Evolutionary conservation across 306 rosid species (phyloP).

Genomic region (Malus sylvestris): DNA sequence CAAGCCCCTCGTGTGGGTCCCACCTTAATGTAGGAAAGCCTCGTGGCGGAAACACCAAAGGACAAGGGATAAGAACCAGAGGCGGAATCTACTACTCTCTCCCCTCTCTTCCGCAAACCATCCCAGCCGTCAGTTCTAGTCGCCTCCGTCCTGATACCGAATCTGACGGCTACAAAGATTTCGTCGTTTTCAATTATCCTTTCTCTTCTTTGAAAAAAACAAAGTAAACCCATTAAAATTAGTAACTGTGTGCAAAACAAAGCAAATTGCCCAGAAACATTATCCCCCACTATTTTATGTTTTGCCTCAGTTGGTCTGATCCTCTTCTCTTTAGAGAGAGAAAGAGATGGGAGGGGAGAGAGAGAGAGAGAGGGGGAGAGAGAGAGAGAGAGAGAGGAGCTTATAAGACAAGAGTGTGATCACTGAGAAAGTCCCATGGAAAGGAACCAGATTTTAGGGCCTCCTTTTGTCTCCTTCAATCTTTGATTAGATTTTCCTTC

Average conservation of each 20-base stretch:
- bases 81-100: background rate
- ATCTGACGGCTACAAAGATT: background rate
- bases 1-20: conserved; percentile 43
- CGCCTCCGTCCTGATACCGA: rapidly evolving
- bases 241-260: conserved; percentile 22
- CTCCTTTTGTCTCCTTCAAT: background rate
- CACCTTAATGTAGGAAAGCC: conserved; percentile 30
- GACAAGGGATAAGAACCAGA: conserved; percentile 44
- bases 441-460: conserved; percentile 23
- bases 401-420: conserved; percentile 19
- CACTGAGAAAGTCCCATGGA: conserved; percentile 32
- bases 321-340: background rate
- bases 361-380: background rate
- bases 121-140: background rate
- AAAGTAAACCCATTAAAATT: background rate
- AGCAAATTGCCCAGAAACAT: conserved; percentile 31
- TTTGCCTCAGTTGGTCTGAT: conserved; percentile 26
- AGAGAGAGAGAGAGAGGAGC: conserved; percentile 21
- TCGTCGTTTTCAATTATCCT: background rate
- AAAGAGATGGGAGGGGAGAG: too few relatives aligned
- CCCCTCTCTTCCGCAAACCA: background rate
- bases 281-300: conserved; percentile 36
- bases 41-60: conserved; percentile 60
- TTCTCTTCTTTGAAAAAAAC: conserved; percentile 1
- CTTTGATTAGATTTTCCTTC: background rate